Evolutionary conservation across 2,329 filamentous ascomycete species (phyloP), one percentile per base, ranked within the genome.

Genomic region (Phialophora chinensis): DNA sequence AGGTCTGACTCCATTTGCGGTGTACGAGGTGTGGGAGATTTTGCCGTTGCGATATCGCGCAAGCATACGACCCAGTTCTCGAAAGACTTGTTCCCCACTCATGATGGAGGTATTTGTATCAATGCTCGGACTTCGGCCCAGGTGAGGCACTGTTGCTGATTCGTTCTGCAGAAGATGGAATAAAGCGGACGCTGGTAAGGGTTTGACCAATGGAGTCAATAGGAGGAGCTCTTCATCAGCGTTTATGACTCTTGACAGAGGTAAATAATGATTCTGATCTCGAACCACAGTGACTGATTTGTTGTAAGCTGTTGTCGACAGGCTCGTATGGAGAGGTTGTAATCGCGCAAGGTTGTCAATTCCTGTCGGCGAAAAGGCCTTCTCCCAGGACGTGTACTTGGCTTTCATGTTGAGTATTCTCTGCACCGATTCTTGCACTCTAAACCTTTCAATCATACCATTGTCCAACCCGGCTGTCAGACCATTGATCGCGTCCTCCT

Each of bases 1-100:
- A 77, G 93, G 93, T 44, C 93, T 86, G 2, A 98, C 90, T 14
- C 93, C 93, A 72, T 97, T 96, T 0, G 93, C 91, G 0, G 94
- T 97, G 75, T 98, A 98, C 12, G 93, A 97, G 1, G 94, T 97
- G 77, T 98, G 93, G 17, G 97, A 82, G 5, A 97, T 87, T 74
- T 95, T 91, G 23, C 93, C 92, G 72, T 91, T 92, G 25, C 93
- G 85, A 70, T 93, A 91, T 60, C 94, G 86, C 11, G 94, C 93
- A n/a, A 98, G 81, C 6, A 91, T 92, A 72, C 92, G 87, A 1
- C 94, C 94, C 27, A 98, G 85, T 75, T 97, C 93, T 72, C 92
- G 86, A 73, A 98, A 98, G 0, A 98, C 93, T 33, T 91, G 89
- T 79, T 98, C 94, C 31, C 94, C 94, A 72, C 91, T 97, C 89